phyloP scores from a whole-genome alignment of 75 land plant species.

The Selaginella tamariscina region DNA sequence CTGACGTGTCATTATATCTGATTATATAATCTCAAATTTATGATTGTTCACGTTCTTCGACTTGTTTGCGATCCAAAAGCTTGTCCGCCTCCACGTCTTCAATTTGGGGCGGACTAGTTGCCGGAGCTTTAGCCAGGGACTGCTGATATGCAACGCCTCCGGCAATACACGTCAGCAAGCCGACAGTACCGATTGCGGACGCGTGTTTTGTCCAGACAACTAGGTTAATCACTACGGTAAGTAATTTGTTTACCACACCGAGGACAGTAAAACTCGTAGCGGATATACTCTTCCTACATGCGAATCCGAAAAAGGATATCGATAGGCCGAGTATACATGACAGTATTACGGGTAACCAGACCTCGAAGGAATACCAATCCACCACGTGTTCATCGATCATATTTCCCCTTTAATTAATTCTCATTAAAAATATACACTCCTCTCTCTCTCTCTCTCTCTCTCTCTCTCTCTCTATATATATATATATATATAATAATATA shows the following conservation, averaged over 20 bases:
- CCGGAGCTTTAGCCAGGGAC: constrained; percentile 29
- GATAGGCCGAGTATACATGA: constrained; percentile 82
- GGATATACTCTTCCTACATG: constrained; percentile 74
- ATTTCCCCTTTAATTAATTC: no score
- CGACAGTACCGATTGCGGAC: constrained; percentile 59
- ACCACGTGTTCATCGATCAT: constrained; percentile 38
- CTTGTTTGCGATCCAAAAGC: no score
- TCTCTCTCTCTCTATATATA: no score
- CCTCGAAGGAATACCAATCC: constrained; percentile 53
- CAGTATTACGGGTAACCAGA: constrained; percentile 66
- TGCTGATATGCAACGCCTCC: constrained; percentile 91
- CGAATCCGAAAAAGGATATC: constrained; percentile 92
- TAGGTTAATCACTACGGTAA: constrained; percentile 83
- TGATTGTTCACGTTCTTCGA: no score
- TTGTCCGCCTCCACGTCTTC: no score
- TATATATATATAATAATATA: no score
- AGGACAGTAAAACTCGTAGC: constrained; percentile 94
- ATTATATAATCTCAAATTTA: no score
- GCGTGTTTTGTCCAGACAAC: constrained; percentile 90
- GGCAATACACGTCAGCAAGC: constrained; percentile 69
- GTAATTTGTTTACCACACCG: constrained; percentile 85
- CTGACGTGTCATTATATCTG: no score
- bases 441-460: not conserved
- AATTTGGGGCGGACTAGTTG: no score
- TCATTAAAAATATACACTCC: not conserved